Evolutionary conservation across 2,329 filamentous ascomycete genomes (phyloP).

Genomic region (Beauveria bassiana): DNA sequence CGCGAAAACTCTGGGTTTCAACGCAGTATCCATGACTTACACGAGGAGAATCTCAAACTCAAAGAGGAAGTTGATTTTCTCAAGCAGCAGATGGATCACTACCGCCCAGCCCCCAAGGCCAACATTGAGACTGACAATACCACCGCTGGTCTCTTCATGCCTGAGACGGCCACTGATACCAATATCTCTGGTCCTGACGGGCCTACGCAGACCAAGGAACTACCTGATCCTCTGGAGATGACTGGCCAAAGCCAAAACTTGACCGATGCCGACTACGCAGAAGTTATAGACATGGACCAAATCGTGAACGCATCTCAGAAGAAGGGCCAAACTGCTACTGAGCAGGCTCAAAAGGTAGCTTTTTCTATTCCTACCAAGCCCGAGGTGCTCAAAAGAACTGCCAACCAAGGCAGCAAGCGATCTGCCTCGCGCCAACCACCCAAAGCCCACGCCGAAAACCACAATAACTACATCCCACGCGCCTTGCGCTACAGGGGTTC

Average conservation of each 20-base stretch:
- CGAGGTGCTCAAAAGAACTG: slow-evolving; percentile 20
- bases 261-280: slow-evolving; percentile 22
- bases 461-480: slow-evolving; percentile 18
- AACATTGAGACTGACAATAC: slow-evolving; percentile 29
- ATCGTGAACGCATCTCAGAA: slow-evolving; percentile 19
- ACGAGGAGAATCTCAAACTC: slow-evolving; percentile 38
- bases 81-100: slow-evolving; percentile 37
- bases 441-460: slow-evolving; percentile 20
- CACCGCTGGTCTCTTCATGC: slow-evolving; percentile 18
- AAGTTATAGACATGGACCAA: slow-evolving; percentile 22
- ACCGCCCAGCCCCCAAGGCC: slow-evolving; percentile 29
- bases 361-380: slow-evolving; percentile 34
- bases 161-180: slow-evolving; percentile 20
- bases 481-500: too few species aligned
- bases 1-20: slow-evolving; percentile 42
- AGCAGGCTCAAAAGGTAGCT: slow-evolving; percentile 31
- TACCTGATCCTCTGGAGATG: slow-evolving; percentile 16
- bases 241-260: slow-evolving; percentile 9
- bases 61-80: slow-evolving; percentile 39
- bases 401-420: slow-evolving; percentile 36
- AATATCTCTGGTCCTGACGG: slow-evolving; percentile 21
- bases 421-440: slow-evolving; percentile 16
- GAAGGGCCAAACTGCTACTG: slow-evolving; percentile 18
- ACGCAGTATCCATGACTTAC: slow-evolving; percentile 36
- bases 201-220: slow-evolving; percentile 23